A percentile compares a stretch with the other conserved stretches of the same genome.
These are phyloP conservation scores for Dendrocalamus latiflorus DNA, from an alignment of 202 grass and related monocot species.

Conservation along the genomic window DNA sequence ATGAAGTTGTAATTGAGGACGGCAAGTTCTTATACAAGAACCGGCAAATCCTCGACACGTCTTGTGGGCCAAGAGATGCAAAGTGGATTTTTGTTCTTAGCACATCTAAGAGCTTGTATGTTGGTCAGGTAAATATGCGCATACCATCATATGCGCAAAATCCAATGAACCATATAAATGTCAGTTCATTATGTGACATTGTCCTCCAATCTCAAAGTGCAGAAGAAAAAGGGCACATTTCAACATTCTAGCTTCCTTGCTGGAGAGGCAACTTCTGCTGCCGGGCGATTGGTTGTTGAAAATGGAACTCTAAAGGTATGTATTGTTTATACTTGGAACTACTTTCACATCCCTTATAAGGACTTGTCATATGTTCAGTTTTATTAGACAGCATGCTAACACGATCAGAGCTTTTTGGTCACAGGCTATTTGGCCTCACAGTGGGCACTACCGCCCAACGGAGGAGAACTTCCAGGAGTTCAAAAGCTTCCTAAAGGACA, in stretches of 20 bases:
- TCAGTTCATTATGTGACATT: neutral
- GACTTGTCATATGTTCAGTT: neutral
- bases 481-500: constrained; percentile 77
- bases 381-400: constrained; percentile 1
- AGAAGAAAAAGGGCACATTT: constrained; percentile 95
- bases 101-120: constrained; percentile 71
- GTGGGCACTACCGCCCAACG: constrained; percentile 82
- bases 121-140: constrained; percentile 67
- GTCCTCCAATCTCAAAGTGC: constrained; percentile 9
- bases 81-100: constrained; percentile 99
- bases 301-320: constrained; percentile 71
- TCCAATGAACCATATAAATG: neutral
- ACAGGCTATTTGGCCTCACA: constrained; percentile 94
- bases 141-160: neutral
- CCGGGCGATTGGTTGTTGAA: constrained; percentile 63
- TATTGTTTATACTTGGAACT: neutral
- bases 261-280: constrained; percentile 87
- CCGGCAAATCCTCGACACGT: constrained; percentile 47
- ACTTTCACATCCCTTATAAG: too few species aligned
- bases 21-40: constrained; percentile 75
- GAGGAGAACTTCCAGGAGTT: constrained; percentile 91
- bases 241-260: constrained; percentile 97
- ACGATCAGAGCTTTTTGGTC: constrained; percentile 10
- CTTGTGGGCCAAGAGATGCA: constrained; percentile 34
- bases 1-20: constrained; percentile 69